phyloP scores from a whole-genome alignment of 352 stramenopile species.

The Discostella stelligera region DNA sequence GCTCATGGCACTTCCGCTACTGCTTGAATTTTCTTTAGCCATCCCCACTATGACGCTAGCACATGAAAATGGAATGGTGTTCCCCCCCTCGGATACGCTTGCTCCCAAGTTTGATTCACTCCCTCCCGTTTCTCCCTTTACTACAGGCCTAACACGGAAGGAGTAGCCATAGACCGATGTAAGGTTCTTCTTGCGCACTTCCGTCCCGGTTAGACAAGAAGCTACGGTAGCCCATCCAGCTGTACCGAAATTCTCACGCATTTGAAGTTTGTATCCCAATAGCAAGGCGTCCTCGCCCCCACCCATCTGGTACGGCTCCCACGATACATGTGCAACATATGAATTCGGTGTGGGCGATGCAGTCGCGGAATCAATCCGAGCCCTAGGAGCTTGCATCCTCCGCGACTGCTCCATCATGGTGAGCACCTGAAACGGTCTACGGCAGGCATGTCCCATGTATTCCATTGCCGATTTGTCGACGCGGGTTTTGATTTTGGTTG shows the following conservation, averaged over 20 bases:
- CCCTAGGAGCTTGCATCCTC: conserved; percentile 35
- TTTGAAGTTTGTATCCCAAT: conserved; percentile 69
- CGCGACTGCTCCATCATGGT: conserved; percentile 46
- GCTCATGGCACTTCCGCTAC: background rate
- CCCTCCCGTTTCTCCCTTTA: conserved; percentile 36
- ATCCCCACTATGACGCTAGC: conserved; percentile 50
- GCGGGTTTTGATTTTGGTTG: conserved; percentile 35
- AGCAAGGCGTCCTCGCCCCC: conserved; percentile 8
- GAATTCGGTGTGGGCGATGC: conserved; percentile 41
- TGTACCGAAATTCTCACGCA: conserved; percentile 66
- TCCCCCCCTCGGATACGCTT: conserved; percentile 29
- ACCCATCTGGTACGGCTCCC: conserved; percentile 31
- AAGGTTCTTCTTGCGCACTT: conserved; percentile 76
- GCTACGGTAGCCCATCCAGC: conserved; percentile 64
- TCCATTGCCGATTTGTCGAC: conserved; percentile 41
- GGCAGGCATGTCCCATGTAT: conserved; percentile 54
- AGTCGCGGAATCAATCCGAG: conserved; percentile 38
- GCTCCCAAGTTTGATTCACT: conserved; percentile 36
- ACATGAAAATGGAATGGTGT: conserved; percentile 58
- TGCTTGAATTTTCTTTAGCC: conserved; percentile 25
- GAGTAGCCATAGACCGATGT: conserved; percentile 61
- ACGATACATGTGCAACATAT: conserved; percentile 60
- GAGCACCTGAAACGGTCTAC: conserved; percentile 53
- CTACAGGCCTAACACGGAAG: conserved; percentile 62
- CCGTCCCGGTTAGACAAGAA: conserved; percentile 46